Base-by-base conservation (phyloP, 2,329 filamentous ascomycete species). In the Stenocarpella maydis region DNA sequence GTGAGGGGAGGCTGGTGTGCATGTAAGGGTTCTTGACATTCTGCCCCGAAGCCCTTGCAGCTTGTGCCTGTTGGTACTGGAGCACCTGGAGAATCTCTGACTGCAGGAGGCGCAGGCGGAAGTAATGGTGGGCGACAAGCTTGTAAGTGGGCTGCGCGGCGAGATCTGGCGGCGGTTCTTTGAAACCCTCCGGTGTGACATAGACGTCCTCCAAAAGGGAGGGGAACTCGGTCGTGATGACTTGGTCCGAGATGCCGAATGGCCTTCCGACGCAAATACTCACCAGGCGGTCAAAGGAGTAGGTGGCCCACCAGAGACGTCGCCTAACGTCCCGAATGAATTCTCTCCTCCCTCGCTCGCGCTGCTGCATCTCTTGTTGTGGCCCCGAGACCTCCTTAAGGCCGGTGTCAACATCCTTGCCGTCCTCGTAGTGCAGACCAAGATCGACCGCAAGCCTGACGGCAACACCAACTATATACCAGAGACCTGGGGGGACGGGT, bases 401-500 rank as follows among this genome's bases (percentile, higher is more conserved):
- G 31, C 89, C 88, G 43, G 89, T 79, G 58, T 90, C 85, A 12
- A 87, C 76, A 73, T 90, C 84, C 76, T 87, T 90, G 26, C 93
- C 94, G 74, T 98, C 95, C 79, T 98, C 96, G 74, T 95, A 94
- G 79, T 98, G 95, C 34, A 98, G 83, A 12, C 96, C 96, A 2
- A 98, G 85, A 78, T 98, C 96, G 26, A 98, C 92, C 8, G 94
- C 95, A 65, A 98, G 81, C 45, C 96, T 91, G 71, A 97, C 92
- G 7, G 95, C 95, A 52, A 98, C 95, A 14, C 96, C 96, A 70
- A 97, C 93, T 71, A 98, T 98, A 80, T 98, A 98, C 95, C 95
- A 98, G 53, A 98, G 83, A 17, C 96, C 96, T 0, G 95, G 95
- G 1, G 95, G 94, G 26, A 98, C 94, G 1, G 96, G 96, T 67